Base-by-base conservation (phyloP, 768 basidiomycete species). In the Leucocoprinus leucothites region DNA sequence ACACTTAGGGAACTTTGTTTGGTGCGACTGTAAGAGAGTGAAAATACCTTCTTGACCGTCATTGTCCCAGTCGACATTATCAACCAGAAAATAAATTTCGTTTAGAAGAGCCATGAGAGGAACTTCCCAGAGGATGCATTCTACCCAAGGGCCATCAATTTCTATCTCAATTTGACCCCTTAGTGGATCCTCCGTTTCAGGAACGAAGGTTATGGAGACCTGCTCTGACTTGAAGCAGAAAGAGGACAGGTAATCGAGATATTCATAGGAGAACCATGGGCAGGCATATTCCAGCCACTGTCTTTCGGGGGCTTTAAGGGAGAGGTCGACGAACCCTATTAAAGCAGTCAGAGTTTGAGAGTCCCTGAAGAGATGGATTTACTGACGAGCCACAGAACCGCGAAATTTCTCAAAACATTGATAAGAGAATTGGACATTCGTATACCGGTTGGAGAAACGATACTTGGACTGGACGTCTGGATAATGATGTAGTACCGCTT, bases 121-220 rank as follows among this genome's bases (percentile, higher is more conserved):
- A 1, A 98, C 94, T 72, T 98, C 97, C 86, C 96, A 99, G 24
- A 97, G 73, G 56, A 98, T 96, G 6, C 90, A 80, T 60, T 94
- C 91, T 0, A 71, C 71, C 93, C 93, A 95, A 4, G 77, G 78
- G 6, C 92, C 94, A 25, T 64, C 64, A 4, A 82, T 81, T 58
- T 85, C 82, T 51, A 99, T 88, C 61, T 91, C 83, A 34, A 95
- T 70, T 34, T 71, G 67, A 3, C 94, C 95, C 54, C 68, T 64
- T 50, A 73, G 67, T 46, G 71, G 72, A 36, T 84, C 79, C 3
- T 74, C 67, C 3, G 78, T 75, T 21, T 74, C 58, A 0, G 91
- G 89, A 6, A 79, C 66, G 69, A 94, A 94, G 7, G 68, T 72
- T 59, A 88, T 70, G 36, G 70, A 69, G 46, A 94, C 82, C 71